phyloP scores from a whole-genome alignment of 306 rosid genomes.

The Quercus robur region DNA sequence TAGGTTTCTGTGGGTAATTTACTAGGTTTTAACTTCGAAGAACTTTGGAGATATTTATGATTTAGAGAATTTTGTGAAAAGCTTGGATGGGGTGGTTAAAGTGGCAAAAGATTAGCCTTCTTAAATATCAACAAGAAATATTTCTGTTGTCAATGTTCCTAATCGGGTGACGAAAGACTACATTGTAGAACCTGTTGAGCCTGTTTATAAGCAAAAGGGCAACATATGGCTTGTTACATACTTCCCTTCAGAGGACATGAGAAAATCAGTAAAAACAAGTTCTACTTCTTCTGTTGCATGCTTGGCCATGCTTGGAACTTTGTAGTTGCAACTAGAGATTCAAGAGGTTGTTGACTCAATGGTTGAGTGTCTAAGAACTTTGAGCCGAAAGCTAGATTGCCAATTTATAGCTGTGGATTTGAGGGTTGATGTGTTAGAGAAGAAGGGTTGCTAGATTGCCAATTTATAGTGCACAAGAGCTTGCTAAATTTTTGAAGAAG shows the following conservation, averaged over 20 bases:
- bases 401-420: slow-evolving; percentile 80
- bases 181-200: slow-evolving; percentile 69
- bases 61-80: slow-evolving; percentile 52
- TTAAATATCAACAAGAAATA: slow-evolving; percentile 47
- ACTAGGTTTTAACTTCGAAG: slow-evolving; percentile 35
- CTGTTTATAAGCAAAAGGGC: slow-evolving; percentile 68
- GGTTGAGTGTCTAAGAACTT: slow-evolving; percentile 72
- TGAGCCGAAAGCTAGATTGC: slow-evolving; percentile 82
- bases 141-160: slow-evolving; percentile 85
- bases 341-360: slow-evolving; percentile 73
- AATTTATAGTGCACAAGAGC: slow-evolving; percentile 56
- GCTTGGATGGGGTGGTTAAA: slow-evolving; percentile 80
- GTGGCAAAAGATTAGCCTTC: slow-evolving; percentile 42
- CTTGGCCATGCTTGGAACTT: slow-evolving; percentile 91
- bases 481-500: slow-evolving; percentile 75
- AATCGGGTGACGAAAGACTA: slow-evolving; percentile 82
- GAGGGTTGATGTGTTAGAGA: slow-evolving; percentile 79
- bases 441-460: slow-evolving; percentile 47
- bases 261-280: slow-evolving; percentile 25
- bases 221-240: slow-evolving; percentile 82
- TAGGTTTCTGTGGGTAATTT: not conserved
- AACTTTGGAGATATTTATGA: slow-evolving; percentile 84
- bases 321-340: slow-evolving; percentile 74
- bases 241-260: slow-evolving; percentile 88
- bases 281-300: slow-evolving; percentile 48